Base-by-base conservation (phyloP, 1,284 basidiomycete genomes). In the Microbotryum scabiosae region DNA sequence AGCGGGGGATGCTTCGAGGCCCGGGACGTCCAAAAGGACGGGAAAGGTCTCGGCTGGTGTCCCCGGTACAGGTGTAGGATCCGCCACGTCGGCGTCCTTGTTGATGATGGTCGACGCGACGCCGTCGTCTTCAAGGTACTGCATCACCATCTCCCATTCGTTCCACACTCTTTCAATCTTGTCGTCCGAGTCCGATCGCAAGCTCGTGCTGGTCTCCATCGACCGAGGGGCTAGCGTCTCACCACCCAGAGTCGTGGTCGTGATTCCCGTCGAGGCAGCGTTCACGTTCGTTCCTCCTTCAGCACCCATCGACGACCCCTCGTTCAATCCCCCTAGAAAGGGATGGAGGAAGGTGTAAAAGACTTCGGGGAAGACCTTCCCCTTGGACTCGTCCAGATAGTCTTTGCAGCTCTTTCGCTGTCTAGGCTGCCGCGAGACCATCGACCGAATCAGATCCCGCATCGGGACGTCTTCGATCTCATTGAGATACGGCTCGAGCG, bases 281-380 rank as follows among this genome's bases (percentile, higher is more conserved):
- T 41, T 41, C 16, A 41, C 36, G 14, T 41, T 41, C 16, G 10
- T 41, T 52, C 51, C 25, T 28, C 23, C 26, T 49, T 49, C 47
- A 7, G 21, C 20, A 18, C 26, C 26, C 14, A 49, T 49, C 47
- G 47, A 49, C 23, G 61, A 60, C 2, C 48, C 25, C 14, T 52
- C 47, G 50, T 62, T 87, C 65, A 90, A 79, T 2, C 89, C 85
- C 0, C 85, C 82, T 52, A 90, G 82, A 69, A 96, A 97, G 65
- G 88, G 88, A 74, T 94, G 88, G 23, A 98, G 79, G 75, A 94
- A 97, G 5, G 89, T 87, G 75, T 96, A 96, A 74, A 98, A 97
- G 44, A 84, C 84, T 70, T 93, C 87, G 0, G 94, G 92, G 68
- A 98, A 90, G 45, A 91, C 85, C 3, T 80, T 81, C 0, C 85